Evolutionary conservation across 2,329 filamentous ascomycete genomes (phyloP).

Genomic region (Beauveria pseudobassiana): DNA sequence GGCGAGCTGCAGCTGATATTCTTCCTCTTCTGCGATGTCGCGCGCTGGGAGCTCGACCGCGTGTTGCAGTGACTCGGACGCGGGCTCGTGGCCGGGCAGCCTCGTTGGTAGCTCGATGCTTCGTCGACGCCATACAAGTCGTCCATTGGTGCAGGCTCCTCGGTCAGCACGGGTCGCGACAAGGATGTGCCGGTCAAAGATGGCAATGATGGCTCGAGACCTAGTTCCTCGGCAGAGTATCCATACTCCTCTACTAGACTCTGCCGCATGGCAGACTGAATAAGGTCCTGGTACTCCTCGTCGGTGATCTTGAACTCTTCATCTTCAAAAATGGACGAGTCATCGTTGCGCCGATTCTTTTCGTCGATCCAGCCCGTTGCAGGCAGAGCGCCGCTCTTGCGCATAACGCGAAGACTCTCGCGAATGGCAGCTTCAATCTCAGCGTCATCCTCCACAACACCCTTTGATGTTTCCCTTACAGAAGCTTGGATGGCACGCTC

Average conservation of each 20-base stretch:
- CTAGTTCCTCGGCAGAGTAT: slow-evolving; percentile 14
- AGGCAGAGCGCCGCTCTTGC: slow-evolving; percentile 18
- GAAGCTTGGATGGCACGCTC: slow-evolving; percentile 65
- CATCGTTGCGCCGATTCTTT: slow-evolving; percentile 18
- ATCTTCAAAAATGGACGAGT: slow-evolving; percentile 28
- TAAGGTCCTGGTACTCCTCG: slow-evolving; percentile 48
- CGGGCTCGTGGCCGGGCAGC: slow-evolving; percentile 9
- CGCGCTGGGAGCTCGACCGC: slow-evolving; percentile 7
- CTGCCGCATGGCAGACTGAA: slow-evolving; percentile 48
- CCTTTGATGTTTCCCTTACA: slow-evolving; percentile 62
- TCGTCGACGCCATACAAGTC: slow-evolving; percentile 17
- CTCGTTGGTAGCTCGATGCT: not conserved
- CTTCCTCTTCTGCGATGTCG: slow-evolving; percentile 24
- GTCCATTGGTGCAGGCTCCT: slow-evolving; percentile 1
- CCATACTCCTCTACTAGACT: slow-evolving; percentile 31
- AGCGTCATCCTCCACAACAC: slow-evolving; percentile 61
- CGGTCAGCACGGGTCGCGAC: not conserved
- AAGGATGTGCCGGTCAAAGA: not conserved
- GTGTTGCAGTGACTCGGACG: slow-evolving; percentile 4
- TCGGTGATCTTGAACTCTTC: slow-evolving; percentile 43
- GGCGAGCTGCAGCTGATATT: slow-evolving; percentile 38
- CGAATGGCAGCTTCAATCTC: slow-evolving; percentile 67
- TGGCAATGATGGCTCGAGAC: slow-evolving; percentile 5
- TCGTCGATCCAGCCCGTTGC: slow-evolving; percentile 11
- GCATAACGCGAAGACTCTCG: slow-evolving; percentile 57